Base-by-base conservation (phyloP, 306 rosid species). In the Abrus pulchellus region DNA sequence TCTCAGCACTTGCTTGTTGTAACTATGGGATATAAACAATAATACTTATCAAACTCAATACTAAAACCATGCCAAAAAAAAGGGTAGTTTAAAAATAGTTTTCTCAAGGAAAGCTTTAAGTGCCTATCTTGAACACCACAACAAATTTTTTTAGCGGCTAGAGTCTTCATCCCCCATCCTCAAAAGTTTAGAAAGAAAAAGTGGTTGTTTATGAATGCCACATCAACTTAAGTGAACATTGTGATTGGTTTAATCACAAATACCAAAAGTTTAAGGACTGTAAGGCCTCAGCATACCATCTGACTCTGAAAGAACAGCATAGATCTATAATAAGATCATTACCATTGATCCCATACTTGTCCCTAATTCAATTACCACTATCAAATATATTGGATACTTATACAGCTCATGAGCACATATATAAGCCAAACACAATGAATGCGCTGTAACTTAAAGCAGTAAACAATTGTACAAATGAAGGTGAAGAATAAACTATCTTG, bases 231-330 rank as follows among this genome's bases (percentile, higher is more conserved):
- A 50, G 67, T 69, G 67, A 60, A 69, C 57, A 54, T 66, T 38
- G 40, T 56, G 33, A 34, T 41, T 28, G 84, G 78, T 77, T 83
- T 81, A 7, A 63, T 60, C 38, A n/a, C 67, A 41, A 5, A 5
- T 14, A 12, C 60, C 12, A 40, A 27, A 71, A 40, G 33, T 7
- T 7, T 38, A 30, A 57, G 66, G 32, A 48, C 53, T 38, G 57
- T 36, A 60, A 55, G n/a, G 20, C 28, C 27, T 34, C 44, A 28
- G 43, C 30, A 61, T 12, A 61, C 29, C 29, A 80, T 70, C 68
- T 13, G 34, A 77, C 29, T 70, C 68, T 13, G 34, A 77, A 54
- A 45, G 11, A 27, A 32, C 41, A 50, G 1, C 43, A 63, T 43
- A 13, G 11, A 47, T 14, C 56, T 20, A 20, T 20, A 36, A 36